Evolutionary conservation across 2,329 filamentous ascomycete species (phyloP).

Genomic region (Aureobasidium sp.): DNA sequence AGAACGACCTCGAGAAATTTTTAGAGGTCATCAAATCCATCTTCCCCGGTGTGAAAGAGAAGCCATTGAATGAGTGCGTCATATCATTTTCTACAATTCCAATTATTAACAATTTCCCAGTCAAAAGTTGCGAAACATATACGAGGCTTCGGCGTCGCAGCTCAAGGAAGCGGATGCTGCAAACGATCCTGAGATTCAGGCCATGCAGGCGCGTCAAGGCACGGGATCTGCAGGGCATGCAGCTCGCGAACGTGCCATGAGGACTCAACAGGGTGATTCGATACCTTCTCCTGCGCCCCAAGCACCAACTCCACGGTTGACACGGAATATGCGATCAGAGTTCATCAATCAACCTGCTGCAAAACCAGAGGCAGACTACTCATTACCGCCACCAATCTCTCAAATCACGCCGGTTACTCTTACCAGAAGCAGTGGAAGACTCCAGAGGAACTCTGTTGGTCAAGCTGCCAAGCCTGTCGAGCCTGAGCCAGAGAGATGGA

Average conservation of each 20-base stretch:
- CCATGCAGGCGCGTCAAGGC: neutral
- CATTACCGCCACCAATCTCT: neutral
- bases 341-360: neutral
- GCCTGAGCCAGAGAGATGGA: slow-evolving; percentile 4
- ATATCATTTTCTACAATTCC: too few species aligned
- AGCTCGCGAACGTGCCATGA: neutral
- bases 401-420: neutral
- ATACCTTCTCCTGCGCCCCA: neutral
- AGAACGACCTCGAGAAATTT: neutral
- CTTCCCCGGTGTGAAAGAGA: neutral
- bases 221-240: neutral
- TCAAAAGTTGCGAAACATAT: neutral
- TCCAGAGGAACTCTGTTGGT: neutral
- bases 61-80: neutral
- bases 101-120: neutral
- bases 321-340: neutral
- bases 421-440: neutral
- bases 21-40: neutral
- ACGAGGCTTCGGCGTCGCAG: neutral
- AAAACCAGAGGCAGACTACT: neutral
- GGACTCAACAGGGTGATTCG: neutral
- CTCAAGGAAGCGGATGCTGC: neutral
- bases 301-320: neutral
- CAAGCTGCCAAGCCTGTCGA: neutral
- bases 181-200: neutral